phyloP scores from a whole-genome alignment of 768 basidiomycete genomes.

The Pisolithus tinctorius region DNA sequence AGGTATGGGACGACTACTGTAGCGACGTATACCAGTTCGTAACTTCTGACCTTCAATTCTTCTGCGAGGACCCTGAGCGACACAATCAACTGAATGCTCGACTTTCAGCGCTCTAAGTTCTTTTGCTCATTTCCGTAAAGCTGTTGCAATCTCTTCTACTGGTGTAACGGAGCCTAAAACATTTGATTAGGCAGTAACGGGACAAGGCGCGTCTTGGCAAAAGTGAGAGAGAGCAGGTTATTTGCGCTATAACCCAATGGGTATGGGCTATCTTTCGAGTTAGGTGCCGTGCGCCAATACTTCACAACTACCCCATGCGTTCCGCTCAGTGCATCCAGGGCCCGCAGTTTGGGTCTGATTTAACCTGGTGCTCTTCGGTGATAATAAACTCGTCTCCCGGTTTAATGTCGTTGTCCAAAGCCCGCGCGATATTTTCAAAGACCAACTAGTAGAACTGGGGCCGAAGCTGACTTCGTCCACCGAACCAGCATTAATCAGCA shows the following conservation, averaged over 20 bases:
- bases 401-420: slow-evolving; percentile 47
- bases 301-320: slow-evolving; percentile 48
- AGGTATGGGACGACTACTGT: slow-evolving; percentile 61
- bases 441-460: slow-evolving; percentile 56
- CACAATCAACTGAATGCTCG: slow-evolving; percentile 69
- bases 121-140: slow-evolving; percentile 43
- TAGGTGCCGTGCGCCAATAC: slow-evolving; percentile 48
- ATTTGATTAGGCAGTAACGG: slow-evolving; percentile 72
- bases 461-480: slow-evolving; percentile 62
- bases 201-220: slow-evolving; percentile 60
- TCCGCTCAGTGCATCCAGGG: slow-evolving; percentile 72
- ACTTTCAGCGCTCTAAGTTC: slow-evolving; percentile 51
- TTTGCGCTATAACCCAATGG: slow-evolving; percentile 48
- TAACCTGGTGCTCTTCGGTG: slow-evolving; percentile 78
- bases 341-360: slow-evolving; percentile 47
- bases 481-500: slow-evolving; percentile 59
- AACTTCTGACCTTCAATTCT: slow-evolving; percentile 66
- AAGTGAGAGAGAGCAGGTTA: slow-evolving; percentile 56
- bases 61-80: slow-evolving; percentile 73
- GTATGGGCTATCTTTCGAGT: slow-evolving; percentile 55
- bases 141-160: slow-evolving; percentile 48
- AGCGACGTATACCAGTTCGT: slow-evolving; percentile 59
- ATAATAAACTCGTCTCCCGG: slow-evolving; percentile 69
- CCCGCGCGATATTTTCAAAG: slow-evolving; percentile 61
- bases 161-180: slow-evolving; percentile 63